Percentiles rank a stretch among this genome's conserved stretches.
Evolutionary conservation across 768 basidiomycete genomes (phyloP).

Genomic region (Pholiota conissans): DNA sequence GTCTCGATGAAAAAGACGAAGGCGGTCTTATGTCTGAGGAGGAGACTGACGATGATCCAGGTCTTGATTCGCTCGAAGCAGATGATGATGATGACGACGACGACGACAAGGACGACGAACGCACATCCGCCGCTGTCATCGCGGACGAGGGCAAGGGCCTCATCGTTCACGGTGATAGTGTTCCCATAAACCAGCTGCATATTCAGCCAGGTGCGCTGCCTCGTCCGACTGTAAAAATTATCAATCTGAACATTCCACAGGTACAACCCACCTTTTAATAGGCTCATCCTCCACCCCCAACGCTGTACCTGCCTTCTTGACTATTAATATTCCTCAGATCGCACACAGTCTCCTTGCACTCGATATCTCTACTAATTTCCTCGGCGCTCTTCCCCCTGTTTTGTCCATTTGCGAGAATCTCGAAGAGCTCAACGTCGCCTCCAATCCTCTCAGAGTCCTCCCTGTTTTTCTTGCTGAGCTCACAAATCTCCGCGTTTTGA

Average conservation of each 20-base stretch:
- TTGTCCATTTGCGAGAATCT: constrained; percentile 79
- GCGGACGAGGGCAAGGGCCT: constrained; percentile 85
- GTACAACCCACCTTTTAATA: constrained; percentile 91
- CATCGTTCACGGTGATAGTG: constrained; percentile 71
- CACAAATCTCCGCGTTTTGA: constrained; percentile 78
- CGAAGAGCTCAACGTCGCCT: constrained; percentile 92
- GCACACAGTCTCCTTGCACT: constrained; percentile 81
- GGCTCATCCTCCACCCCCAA: constrained; percentile 79
- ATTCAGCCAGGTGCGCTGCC: constrained; percentile 66
- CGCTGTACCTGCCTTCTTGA: constrained; percentile 75
- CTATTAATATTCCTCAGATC: constrained; percentile 69
- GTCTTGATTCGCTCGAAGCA: constrained; percentile 23
- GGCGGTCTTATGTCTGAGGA: constrained; percentile 51
- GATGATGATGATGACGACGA: constrained; percentile 41
- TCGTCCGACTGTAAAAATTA: constrained; percentile 5
- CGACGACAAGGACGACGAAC: constrained; percentile 60
- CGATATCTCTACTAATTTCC: constrained; percentile 89
- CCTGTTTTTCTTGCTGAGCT: constrained; percentile 85
- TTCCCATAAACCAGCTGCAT: constrained; percentile 60
- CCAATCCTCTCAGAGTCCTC: constrained; percentile 89
- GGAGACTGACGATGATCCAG: constrained; percentile 51
- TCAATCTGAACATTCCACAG: constrained; percentile 38
- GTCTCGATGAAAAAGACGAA: constrained; percentile 73
- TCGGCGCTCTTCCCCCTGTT: constrained; percentile 79
- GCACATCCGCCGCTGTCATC: constrained; percentile 74